These are phyloP conservation scores for Gilbertella persicaria DNA, from an alignment of 371 early-diverging fungal genomes.

Conservation along the genomic window DNA sequence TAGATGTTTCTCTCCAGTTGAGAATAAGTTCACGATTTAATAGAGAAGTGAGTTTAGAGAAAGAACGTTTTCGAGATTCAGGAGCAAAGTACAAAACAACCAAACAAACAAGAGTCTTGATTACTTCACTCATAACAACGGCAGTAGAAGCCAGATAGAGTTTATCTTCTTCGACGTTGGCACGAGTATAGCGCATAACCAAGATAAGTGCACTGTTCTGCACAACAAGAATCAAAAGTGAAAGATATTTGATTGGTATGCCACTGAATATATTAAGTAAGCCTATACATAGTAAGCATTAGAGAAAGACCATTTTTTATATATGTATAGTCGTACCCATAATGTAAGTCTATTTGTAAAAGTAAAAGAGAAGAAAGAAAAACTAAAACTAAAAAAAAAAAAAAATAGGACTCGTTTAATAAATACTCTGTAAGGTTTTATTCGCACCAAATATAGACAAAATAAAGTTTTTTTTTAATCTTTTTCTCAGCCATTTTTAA, in stretches of 20 bases:
- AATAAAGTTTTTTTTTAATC: no score
- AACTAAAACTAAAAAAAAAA: not conserved
- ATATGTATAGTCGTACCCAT: conserved; percentile 22
- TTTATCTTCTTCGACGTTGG: conserved; percentile 43
- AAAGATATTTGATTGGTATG: conserved; percentile 77
- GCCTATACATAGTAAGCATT: not conserved
- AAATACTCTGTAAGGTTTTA: no score
- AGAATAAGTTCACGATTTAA: conserved; percentile 41
- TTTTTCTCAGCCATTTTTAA: no score
- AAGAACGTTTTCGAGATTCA: conserved; percentile 28
- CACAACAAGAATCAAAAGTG: conserved; percentile 82
- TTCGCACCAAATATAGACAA: no score
- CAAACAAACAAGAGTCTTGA: conserved; percentile 75
- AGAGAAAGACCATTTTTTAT: no score
- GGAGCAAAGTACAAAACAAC: conserved; percentile 47
- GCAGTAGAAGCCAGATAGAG: conserved; percentile 84
- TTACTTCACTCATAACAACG: conserved; percentile 84
- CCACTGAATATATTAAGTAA: conserved; percentile 2
- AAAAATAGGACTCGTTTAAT: no score
- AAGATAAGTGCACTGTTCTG: conserved; percentile 88
- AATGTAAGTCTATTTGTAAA: not conserved
- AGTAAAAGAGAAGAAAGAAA: conserved; percentile 1
- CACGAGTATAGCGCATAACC: conserved; percentile 82
- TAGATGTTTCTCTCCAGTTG: conserved; percentile 47
- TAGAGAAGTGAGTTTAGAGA: conserved; percentile 18